Evolutionary conservation across 1,139 yeast genomes (phyloP).

Genomic region (Pichiaceae sp.): DNA sequence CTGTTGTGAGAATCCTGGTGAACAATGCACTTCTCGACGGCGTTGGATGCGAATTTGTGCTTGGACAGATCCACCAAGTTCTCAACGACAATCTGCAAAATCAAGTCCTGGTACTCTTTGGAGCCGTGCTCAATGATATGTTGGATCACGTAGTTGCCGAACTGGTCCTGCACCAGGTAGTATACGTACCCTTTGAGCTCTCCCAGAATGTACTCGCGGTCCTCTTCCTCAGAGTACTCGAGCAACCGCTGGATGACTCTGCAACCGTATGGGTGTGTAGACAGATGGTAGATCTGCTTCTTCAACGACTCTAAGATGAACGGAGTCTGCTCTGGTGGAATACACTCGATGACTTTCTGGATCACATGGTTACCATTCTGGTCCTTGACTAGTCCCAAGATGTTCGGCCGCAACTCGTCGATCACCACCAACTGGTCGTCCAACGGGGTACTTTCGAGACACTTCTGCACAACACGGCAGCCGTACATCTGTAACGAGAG

Average conservation of each 20-base stretch:
- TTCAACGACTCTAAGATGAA: constrained; percentile 70
- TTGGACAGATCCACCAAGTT: constrained; percentile 77
- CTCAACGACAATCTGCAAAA: constrained; percentile 31
- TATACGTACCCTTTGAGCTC: constrained; percentile 71
- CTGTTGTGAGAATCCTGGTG: constrained; percentile 62
- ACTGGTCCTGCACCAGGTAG: constrained; percentile 86
- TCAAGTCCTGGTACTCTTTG: constrained; percentile 34
- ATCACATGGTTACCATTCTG: constrained; percentile 98
- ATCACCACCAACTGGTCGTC: constrained; percentile 65
- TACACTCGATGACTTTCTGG: constrained; percentile 85
- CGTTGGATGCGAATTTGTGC: constrained; percentile 97
- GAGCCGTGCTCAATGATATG: constrained; percentile 80
- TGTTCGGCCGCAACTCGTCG: constrained; percentile 62
- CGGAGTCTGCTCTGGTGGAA: constrained; percentile 63
- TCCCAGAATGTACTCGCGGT: constrained; percentile 54
- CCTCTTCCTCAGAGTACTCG: constrained; percentile 57
- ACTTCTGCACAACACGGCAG: constrained; percentile 93
- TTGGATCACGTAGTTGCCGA: constrained; percentile 95
- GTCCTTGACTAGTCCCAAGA: constrained; percentile 79
- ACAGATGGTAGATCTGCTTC: constrained; percentile 76
- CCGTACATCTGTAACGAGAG: constrained; percentile 94
- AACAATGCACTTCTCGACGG: constrained; percentile 87
- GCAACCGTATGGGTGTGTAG: constrained; percentile 97
- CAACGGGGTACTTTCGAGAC: constrained; percentile 67
- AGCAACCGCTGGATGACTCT: constrained; percentile 89